Evolutionary conservation across 2,329 filamentous ascomycete species (phyloP), one percentile per base, ranked within the genome.

Genomic region (Biscogniauxia marginata): DNA sequence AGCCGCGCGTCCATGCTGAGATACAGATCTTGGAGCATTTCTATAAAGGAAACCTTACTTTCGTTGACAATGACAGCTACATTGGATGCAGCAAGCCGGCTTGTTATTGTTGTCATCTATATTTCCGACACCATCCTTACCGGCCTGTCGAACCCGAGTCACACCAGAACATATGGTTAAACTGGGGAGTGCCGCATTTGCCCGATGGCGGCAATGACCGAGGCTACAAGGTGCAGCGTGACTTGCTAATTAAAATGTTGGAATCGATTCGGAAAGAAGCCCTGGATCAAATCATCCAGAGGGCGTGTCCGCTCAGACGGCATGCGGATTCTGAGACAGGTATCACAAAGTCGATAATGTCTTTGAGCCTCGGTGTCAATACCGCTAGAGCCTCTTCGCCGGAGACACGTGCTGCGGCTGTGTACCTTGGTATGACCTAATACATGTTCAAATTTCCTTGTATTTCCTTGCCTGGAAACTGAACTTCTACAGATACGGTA

Each of bases 61-160:
- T 78, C 58, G 67, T 70, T 3, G 68, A 66, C 1, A 53, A 66
- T 4, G 79, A 82, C 55, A 65, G 67, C 3, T 82, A 75, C 59
- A 74, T 84, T 11, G 79, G 74, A 3, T 79, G 75, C 56, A 84
- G 79, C 63, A 84, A 83, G 63, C 73, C 74, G 0, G 75, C 81
- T 3, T 84, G 80, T 53, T 76, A 78, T 55, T 79, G 75, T 50
- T 84, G 79, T 62, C 68, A 69, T 43, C 66, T 77, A 2, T 81
- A 80, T 56, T 74, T 81, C 22, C 64, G 58, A 7, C 50, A 74
- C 11, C 77, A 81, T 49, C 74, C 74, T 0, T 67, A 65, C 2
- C 58, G 7, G 2, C 68, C 61, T 50, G 67, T 67, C 0, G 64
- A 69, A 20, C 74, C 73, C 0, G 65, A 67, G 13, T 72, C 71